Evolutionary conservation across 345 rosid species (phyloP).

Genomic region (Passiflora organensis): DNA sequence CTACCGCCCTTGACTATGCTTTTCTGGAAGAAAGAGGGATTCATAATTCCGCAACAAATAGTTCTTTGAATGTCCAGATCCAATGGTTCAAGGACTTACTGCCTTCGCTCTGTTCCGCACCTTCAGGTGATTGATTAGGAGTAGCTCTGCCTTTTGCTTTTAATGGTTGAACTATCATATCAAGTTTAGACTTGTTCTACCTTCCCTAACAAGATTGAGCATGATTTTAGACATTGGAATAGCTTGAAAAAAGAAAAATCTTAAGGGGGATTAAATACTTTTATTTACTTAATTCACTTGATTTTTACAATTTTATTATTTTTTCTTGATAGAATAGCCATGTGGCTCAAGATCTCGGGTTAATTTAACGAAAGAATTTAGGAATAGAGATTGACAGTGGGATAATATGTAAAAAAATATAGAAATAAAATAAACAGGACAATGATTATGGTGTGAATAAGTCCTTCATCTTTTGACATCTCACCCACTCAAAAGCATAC

Average conservation of each 20-base stretch:
- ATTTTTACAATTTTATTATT: too few relatives aligned
- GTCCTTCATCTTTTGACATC: too few relatives aligned
- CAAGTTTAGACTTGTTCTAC: not conserved
- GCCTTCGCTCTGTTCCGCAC: conserved; percentile 30
- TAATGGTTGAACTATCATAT: not conserved
- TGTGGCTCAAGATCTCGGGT: too few relatives aligned
- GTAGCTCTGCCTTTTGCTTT: not conserved
- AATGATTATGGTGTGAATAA: too few relatives aligned
- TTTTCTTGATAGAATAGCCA: too few relatives aligned
- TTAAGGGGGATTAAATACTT: not conserved
- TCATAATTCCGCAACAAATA: conserved; percentile 14
- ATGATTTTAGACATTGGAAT: not conserved
- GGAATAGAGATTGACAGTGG: not conserved
- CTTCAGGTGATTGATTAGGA: too few relatives aligned
- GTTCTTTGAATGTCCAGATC: conserved; percentile 36
- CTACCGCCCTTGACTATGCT: conserved; percentile 34
- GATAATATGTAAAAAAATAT: too few relatives aligned
- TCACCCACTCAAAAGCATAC: too few relatives aligned
- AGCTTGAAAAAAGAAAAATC: not conserved
- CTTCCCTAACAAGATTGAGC: too few relatives aligned
- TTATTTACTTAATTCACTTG: not conserved
- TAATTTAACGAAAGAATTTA: not conserved
- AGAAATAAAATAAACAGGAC: too few relatives aligned
- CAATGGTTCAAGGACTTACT: conserved; percentile 35
- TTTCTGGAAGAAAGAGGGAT: conserved; percentile 32